These are phyloP conservation scores for Suhomyces yuchorum DNA, from an alignment of 1,139 yeast species.

Conservation along the genomic window DNA sequence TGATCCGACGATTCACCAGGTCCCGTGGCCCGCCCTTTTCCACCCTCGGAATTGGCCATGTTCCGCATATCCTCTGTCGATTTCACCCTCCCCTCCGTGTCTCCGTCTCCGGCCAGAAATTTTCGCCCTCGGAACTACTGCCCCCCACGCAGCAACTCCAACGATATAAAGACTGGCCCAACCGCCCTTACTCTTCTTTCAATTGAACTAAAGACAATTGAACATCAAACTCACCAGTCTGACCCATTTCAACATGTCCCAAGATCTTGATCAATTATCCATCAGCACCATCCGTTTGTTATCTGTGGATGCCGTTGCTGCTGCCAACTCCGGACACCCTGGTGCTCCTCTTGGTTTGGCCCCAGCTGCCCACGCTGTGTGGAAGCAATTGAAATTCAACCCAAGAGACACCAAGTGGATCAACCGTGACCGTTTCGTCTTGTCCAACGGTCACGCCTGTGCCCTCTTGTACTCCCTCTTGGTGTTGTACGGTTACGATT, in stretches of 20 bases:
- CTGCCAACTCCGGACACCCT: slow-evolving; percentile 98
- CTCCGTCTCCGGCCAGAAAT: slow-evolving; percentile 4
- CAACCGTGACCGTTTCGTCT: slow-evolving; percentile 92
- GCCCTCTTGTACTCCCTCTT: slow-evolving; percentile 85
- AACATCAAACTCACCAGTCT: neutral
- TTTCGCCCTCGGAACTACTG: slow-evolving; percentile 12
- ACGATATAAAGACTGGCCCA: slow-evolving; percentile 5
- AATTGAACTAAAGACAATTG: slow-evolving; percentile 1
- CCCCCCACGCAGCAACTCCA: slow-evolving; percentile 12
- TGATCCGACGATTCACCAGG: too few species aligned
- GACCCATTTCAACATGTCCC: slow-evolving; percentile 24
- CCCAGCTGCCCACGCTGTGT: slow-evolving; percentile 68
- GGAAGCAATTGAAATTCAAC: slow-evolving; percentile 81
- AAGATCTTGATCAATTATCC: slow-evolving; percentile 67
- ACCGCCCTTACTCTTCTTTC: neutral
- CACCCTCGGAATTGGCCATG: too few species aligned
- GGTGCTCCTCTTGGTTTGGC: slow-evolving; percentile 99
- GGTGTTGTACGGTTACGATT: slow-evolving; percentile 83
- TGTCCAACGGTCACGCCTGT: slow-evolving; percentile 97
- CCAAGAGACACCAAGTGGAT: slow-evolving; percentile 91
- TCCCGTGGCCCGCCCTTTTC: too few species aligned
- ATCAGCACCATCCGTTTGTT: slow-evolving; percentile 88
- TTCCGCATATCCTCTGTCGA: too few species aligned
- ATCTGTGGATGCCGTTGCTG: slow-evolving; percentile 84
- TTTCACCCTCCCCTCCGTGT: neutral